A percentile compares a stretch with the other conserved stretches of the same genome.
These are phyloP conservation scores for Leccinum imitatum DNA, from an alignment of 768 basidiomycete species.

Conservation along the genomic window DNA sequence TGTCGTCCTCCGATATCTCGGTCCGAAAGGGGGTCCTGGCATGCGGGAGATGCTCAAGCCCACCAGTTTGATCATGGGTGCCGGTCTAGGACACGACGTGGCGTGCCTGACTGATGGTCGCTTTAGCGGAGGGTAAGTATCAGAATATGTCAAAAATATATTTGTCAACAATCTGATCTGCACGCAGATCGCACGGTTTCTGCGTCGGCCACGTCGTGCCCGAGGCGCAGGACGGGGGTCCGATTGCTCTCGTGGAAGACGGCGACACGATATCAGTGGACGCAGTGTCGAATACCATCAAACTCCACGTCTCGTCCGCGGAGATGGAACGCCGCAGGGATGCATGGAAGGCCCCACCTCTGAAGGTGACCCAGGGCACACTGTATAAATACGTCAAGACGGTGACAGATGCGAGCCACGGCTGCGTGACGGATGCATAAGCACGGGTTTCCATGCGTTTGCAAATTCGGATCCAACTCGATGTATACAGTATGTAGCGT, in stretches of 20 bases:
- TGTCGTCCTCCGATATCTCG: slow-evolving; percentile 91
- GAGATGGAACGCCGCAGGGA: slow-evolving; percentile 74
- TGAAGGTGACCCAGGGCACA: slow-evolving; percentile 80
- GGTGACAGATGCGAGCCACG: slow-evolving; percentile 88
- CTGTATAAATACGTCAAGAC: slow-evolving; percentile 87
- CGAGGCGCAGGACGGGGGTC: slow-evolving; percentile 92
- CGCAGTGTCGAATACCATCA: slow-evolving; percentile 81
- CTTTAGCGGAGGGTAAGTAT: slow-evolving; percentile 91
- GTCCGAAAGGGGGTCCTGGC: slow-evolving; percentile 95
- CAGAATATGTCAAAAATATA: slow-evolving; percentile 7
- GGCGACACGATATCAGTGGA: slow-evolving; percentile 88
- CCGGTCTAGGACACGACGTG: slow-evolving; percentile 92
- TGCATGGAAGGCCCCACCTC: slow-evolving; percentile 80
- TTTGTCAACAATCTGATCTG: slow-evolving; percentile 16
- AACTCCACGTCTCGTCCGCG: slow-evolving; percentile 72
- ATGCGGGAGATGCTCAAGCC: slow-evolving; percentile 99
- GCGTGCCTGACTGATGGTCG: slow-evolving; percentile 97
- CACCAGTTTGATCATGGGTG: slow-evolving; percentile 97
- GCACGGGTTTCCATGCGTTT: slow-evolving; percentile 9
- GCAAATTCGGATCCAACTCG: slow-evolving; percentile 9
- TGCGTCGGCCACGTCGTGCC: slow-evolving; percentile 97
- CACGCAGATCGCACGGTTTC: slow-evolving; percentile 86
- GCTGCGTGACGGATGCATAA: slow-evolving; percentile 88
- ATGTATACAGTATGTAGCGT: slow-evolving; percentile 9
- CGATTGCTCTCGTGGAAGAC: slow-evolving; percentile 86